Evolutionary conservation across 805 yeast genomes (phyloP), one percentile per base, ranked within the genome.

Genomic region (Teunomyces barrocoloradensis): DNA sequence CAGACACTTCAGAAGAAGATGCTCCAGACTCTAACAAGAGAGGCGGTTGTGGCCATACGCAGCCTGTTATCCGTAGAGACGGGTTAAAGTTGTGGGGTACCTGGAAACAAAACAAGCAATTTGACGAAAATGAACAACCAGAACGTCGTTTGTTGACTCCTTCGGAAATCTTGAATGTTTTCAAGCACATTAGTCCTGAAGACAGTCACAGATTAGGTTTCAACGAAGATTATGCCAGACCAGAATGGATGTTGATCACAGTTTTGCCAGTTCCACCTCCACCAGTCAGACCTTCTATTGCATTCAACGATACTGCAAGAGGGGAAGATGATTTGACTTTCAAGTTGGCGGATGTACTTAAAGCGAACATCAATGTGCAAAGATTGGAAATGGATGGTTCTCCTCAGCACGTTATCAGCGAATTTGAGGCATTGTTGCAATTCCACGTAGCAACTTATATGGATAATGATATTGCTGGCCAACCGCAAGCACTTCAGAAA

Each of bases 201-300:
- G 99, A 94, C 64, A 83, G 96, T 52, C 75, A 68, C 40, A 82
- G 80, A 56, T 66, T 94, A 51, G 99, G 99, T 4, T 85, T 94
- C 70, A 89, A 87, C 63, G 95, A 90, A 64, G 97, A 94, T 64
- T 94, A 89, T 61, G 94, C 99, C 1, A 85, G 99, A 59, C 99
- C 99, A 2, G 99, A 94, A 71, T 94, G 99, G 99, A 82, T 94
- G 84, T 78, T 94, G 51, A 81, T 94, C 56, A 90, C 98, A 1
- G 98, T 94, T n/a, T 76, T 94, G 60, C 99, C 99, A 1, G 99
- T 94, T 15, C 99, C 99, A 38, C 99, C 99, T 44, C 99, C 99
- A 52, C 98, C 97, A 30, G 99, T 94, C 29, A 85, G 99, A 68
- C 99, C 99, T 9, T 88, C 96, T 20, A 94, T 94, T 73, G 97